These are phyloP conservation scores for Fusarium avenaceum DNA, from an alignment of 2,329 filamentous ascomycete genomes.

Conservation along the genomic window DNA sequence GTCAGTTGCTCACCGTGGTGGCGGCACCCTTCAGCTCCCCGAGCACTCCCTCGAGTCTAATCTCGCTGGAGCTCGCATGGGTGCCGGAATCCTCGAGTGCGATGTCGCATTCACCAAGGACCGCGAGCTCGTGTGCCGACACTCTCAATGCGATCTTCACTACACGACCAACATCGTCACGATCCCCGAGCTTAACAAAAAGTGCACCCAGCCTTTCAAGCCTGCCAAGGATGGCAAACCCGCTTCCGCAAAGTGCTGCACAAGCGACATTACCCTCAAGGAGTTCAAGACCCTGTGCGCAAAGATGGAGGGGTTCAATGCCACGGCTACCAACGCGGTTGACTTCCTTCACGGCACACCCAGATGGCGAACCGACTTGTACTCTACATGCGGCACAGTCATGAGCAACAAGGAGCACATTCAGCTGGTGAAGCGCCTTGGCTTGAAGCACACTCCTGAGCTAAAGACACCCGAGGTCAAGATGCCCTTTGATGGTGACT, in stretches of 20 bases:
- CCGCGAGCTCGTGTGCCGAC: constrained; percentile 75
- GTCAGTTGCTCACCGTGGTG: constrained; percentile 73
- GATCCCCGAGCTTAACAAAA: constrained; percentile 71
- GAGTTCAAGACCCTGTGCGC: constrained; percentile 78
- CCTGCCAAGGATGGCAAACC: constrained; percentile 63
- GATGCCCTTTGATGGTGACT: constrained; percentile 76
- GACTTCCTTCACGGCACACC: constrained; percentile 72
- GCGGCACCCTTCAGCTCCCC: constrained; percentile 72
- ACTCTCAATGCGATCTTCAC: constrained; percentile 76
- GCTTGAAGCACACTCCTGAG: constrained; percentile 75
- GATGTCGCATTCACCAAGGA: constrained; percentile 77
- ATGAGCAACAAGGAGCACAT: constrained; percentile 74
- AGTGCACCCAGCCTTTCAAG: constrained; percentile 73
- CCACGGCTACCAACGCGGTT: constrained; percentile 67
- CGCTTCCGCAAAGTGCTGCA: constrained; percentile 77
- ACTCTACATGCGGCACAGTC: constrained; percentile 73
- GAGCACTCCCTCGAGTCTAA: constrained; percentile 73
- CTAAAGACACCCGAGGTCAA: constrained; percentile 75
- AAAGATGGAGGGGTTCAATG: constrained; percentile 77
- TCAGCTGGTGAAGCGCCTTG: constrained; percentile 67
- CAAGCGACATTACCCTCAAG: constrained; percentile 75
- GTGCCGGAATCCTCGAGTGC: constrained; percentile 75
- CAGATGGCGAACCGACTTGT: constrained; percentile 74
- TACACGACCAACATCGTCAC: constrained; percentile 76
- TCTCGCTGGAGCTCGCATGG: constrained; percentile 75